phyloP scores from a whole-genome alignment of 176 grass and related monocot genomes.

The Oryza glaberrima region DNA sequence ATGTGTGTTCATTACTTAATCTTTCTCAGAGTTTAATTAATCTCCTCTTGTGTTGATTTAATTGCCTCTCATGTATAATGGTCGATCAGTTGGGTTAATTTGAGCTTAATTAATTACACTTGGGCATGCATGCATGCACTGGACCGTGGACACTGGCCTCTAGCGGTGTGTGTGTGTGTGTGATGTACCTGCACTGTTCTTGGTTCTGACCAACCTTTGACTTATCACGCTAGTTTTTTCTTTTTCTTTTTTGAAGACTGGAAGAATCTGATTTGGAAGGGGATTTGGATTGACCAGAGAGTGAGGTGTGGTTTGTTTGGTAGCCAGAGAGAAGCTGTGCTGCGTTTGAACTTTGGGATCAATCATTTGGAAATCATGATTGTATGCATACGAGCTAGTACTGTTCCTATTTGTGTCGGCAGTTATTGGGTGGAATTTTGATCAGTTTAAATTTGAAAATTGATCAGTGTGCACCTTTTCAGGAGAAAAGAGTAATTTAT shows the following conservation, averaged over 20 bases:
- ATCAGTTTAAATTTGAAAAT: not conserved
- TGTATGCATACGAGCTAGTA: not conserved
- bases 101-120: not conserved
- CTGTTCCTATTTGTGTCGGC: not conserved
- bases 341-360: constrained; percentile 39
- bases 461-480: not conserved
- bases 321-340: constrained; percentile 18
- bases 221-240: not conserved
- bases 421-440: not conserved
- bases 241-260: not conserved
- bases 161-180: not conserved
- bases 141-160: not conserved
- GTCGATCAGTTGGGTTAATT: not conserved
- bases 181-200: not conserved
- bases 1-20: constrained; percentile 12
- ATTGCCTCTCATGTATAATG: not conserved
- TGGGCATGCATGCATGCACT: not conserved
- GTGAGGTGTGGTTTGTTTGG: constrained; percentile 30
- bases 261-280: constrained; percentile 34
- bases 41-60: not conserved
- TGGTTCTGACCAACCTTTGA: constrained; percentile 3
- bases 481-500: too few species aligned
- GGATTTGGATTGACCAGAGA: constrained; percentile 36
- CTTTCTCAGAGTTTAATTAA: constrained; percentile 1
- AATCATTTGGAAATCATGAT: constrained; percentile 47